These are phyloP conservation scores for Microbotryum intermedium DNA, from an alignment of 1,284 basidiomycete genomes.

Conservation along the genomic window DNA sequence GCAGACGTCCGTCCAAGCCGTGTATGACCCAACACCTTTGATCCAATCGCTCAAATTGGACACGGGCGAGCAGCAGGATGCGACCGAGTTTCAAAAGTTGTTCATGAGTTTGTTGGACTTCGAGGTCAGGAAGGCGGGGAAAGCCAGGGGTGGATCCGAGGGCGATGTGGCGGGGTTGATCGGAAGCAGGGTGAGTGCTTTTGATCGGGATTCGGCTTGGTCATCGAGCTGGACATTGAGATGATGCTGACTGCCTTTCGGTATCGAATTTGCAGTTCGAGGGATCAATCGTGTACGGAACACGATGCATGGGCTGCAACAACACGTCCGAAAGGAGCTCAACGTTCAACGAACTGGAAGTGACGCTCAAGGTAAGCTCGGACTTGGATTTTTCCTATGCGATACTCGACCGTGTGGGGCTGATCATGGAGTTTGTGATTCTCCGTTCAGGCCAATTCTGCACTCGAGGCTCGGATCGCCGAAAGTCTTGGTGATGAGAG, in stretches of 20 bases:
- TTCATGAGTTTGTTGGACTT: constrained; percentile 77
- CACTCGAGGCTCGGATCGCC: constrained; percentile 60
- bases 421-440: too few relatives aligned
- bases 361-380: constrained; percentile 63
- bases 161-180: constrained; percentile 1
- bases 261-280: constrained; percentile 55
- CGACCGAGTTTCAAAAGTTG: constrained; percentile 91
- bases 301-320: constrained; percentile 60
- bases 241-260: not conserved
- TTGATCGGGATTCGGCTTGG: not conserved
- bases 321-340: constrained; percentile 56
- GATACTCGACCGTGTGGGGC: too few relatives aligned
- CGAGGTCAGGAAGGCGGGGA: constrained; percentile 67
- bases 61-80: constrained; percentile 81
- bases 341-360: constrained; percentile 72
- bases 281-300: constrained; percentile 69
- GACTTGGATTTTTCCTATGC: not conserved
- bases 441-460: constrained; percentile 2
- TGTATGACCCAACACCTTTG: constrained; percentile 71
- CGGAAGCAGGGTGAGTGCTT: constrained; percentile 10
- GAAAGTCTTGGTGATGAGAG: constrained; percentile 57
- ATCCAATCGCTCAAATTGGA: constrained; percentile 71
- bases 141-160: constrained; percentile 4
- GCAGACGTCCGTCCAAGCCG: constrained; percentile 57
- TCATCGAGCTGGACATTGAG: not conserved